phyloP scores from a whole-genome alignment of 2,329 filamentous ascomycete species.

The Trichoderma asperellum region DNA sequence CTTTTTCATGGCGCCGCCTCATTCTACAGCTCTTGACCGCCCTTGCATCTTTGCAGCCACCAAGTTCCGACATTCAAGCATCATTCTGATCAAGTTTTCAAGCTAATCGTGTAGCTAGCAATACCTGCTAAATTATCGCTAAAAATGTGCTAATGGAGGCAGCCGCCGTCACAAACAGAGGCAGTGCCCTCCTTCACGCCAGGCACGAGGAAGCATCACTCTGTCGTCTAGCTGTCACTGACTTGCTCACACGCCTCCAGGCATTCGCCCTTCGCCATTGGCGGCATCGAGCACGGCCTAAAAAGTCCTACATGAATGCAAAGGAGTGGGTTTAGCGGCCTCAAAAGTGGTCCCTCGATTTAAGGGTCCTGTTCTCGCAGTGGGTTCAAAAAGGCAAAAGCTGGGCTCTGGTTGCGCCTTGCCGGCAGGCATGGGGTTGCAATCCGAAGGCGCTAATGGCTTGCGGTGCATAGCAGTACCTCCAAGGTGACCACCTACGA shows the following conservation, averaged over 20 bases:
- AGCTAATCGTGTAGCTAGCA: not conserved
- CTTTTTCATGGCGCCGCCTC: slow-evolving; percentile 24
- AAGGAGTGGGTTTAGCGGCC: slow-evolving; percentile 9
- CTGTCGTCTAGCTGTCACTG: not conserved
- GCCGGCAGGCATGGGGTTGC: slow-evolving; percentile 16
- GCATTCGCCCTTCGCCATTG: not conserved
- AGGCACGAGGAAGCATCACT: slow-evolving; percentile 20
- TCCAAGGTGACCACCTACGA: not conserved
- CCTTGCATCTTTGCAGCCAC: slow-evolving; percentile 3
- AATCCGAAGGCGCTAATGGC: slow-evolving; percentile 17
- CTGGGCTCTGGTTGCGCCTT: slow-evolving; percentile 4
- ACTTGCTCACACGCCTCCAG: not conserved
- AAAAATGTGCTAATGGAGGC: slow-evolving; percentile 9
- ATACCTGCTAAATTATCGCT: too few species aligned
- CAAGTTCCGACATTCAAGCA: not conserved
- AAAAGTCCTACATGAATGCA: slow-evolving; percentile 24
- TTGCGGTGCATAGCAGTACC: slow-evolving; percentile 9
- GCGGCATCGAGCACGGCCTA: not conserved
- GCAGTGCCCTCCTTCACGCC: slow-evolving; percentile 12
- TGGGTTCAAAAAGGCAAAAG: slow-evolving; percentile 2
- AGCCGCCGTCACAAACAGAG: not conserved
- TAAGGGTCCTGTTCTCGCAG: slow-evolving; percentile 18
- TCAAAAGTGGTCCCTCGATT: slow-evolving; percentile 9
- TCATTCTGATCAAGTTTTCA: not conserved
- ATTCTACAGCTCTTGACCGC: slow-evolving; percentile 1